Evolutionary conservation across 2,329 filamentous ascomycete genomes (phyloP).

Genomic region (Colletotrichum neosansevieriae): DNA sequence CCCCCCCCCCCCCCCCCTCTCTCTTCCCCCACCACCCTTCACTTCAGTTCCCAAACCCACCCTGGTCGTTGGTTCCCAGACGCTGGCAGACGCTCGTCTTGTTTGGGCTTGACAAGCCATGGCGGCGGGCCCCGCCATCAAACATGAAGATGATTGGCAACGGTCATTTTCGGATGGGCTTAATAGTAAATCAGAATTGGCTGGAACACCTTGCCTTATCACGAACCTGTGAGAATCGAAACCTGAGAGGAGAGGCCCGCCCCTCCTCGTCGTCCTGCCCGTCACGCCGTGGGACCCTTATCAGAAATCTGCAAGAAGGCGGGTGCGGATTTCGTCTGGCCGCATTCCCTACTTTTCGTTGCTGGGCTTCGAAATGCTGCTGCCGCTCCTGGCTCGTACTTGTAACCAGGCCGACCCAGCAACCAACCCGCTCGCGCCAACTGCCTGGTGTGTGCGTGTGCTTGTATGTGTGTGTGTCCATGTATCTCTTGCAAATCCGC

Average conservation of each 20-base stretch:
- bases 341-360: too few species aligned
- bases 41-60: too few species aligned
- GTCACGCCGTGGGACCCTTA: constrained; percentile 23
- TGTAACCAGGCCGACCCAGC: constrained; percentile 12
- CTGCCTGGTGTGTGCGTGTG: neutral
- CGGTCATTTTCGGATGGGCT: too few species aligned
- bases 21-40: constrained; percentile 23
- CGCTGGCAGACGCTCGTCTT: constrained; percentile 31
- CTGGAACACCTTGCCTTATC: constrained; percentile 26
- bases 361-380: neutral
- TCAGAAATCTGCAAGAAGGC: constrained; percentile 38
- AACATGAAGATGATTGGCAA: constrained; percentile 32
- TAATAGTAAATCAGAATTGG: too few species aligned
- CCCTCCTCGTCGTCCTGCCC: neutral
- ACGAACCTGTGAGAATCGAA: constrained; percentile 5
- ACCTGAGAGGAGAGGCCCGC: neutral
- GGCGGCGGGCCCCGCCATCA: constrained; percentile 23
- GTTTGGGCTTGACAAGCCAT: constrained; percentile 39
- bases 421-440: constrained; percentile 15
- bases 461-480: constrained; percentile 8
- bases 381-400: neutral
- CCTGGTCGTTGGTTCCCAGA: constrained; percentile 36
- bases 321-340: constrained; percentile 26
- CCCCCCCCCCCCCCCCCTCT: too few species aligned
- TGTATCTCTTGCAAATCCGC: constrained; percentile 25